These are phyloP conservation scores for Botryotinia narcissicola DNA, from an alignment of 2,329 filamentous ascomycete species.

Conservation along the genomic window DNA sequence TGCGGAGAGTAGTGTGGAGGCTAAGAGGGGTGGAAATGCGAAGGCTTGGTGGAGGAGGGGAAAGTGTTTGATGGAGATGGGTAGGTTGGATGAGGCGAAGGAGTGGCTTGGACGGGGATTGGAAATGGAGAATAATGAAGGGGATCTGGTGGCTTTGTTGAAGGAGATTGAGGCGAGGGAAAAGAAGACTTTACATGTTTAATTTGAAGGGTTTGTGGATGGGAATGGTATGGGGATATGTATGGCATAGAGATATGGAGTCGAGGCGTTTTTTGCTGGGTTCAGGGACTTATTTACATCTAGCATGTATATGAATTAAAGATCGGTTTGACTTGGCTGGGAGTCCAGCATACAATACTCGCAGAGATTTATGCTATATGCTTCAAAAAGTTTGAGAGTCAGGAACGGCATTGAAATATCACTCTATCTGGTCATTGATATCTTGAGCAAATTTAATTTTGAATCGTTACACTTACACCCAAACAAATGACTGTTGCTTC, in stretches of 20 bases:
- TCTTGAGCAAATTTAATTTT: neutral
- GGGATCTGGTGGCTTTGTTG: constrained; percentile 60
- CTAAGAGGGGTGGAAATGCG: constrained; percentile 80
- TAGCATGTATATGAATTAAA: neutral
- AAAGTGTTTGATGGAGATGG: constrained; percentile 88
- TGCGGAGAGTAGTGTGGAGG: constrained; percentile 83
- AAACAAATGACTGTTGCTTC: neutral
- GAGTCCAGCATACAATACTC: constrained; percentile 9
- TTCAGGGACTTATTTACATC: neutral
- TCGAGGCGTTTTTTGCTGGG: constrained; percentile 2
- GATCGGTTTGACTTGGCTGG: constrained; percentile 6
- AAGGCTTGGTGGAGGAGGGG: constrained; percentile 95
- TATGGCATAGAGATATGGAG: constrained; percentile 7
- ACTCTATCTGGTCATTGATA: neutral
- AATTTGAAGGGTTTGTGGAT: neutral
- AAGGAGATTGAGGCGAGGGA: constrained; percentile 57
- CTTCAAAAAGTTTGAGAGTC: neutral
- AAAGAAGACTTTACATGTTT: constrained; percentile 26
- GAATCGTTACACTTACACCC: neutral
- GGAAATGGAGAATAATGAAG: constrained; percentile 76
- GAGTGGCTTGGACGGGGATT: constrained; percentile 74
- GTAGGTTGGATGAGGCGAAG: constrained; percentile 74
- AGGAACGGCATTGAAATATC: neutral
- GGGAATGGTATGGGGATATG: neutral
- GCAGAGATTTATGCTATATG: neutral